phyloP scores from a whole-genome alignment of 169 alveolate genomes.

The Eimeria tenella region DNA sequence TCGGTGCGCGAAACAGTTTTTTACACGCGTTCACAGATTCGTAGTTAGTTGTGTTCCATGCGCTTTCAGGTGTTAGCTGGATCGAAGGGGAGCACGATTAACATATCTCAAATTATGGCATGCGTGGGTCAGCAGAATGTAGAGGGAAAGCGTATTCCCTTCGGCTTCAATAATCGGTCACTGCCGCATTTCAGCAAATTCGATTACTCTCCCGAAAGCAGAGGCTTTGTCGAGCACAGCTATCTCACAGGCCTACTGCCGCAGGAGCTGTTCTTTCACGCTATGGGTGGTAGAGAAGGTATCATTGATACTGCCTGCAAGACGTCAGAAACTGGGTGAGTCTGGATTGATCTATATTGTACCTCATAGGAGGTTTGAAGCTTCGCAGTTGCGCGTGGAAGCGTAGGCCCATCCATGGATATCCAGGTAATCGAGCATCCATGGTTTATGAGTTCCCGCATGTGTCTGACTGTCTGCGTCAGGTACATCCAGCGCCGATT shows the following conservation, averaged over 20 bases:
- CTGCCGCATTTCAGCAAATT: conserved; percentile 99
- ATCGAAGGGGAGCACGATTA: conserved; percentile 97
- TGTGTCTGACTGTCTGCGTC: neutral
- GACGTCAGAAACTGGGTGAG: conserved; percentile 99
- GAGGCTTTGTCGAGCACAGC: conserved; percentile 99
- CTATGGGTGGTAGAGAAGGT: conserved; percentile 99
- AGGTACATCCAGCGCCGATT: conserved; percentile 98
- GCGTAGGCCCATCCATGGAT: neutral
- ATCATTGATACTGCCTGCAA: conserved; percentile 99
- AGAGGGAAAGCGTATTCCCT: conserved; percentile 99
- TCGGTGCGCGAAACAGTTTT: too few relatives aligned
- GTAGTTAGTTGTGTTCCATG: neutral
- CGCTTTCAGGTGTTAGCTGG: conserved; percentile 92
- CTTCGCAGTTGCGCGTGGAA: neutral
- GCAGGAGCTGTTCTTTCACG: conserved; percentile 99
- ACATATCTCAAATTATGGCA: conserved; percentile 98
- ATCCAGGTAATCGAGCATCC: neutral
- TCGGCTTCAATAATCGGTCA: conserved; percentile 98
- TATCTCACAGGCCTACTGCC: conserved; percentile 94
- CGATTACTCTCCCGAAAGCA: conserved; percentile 99
- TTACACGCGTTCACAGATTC: neutral
- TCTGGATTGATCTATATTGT: neutral
- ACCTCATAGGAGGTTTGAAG: neutral
- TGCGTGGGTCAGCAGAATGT: conserved; percentile 99
- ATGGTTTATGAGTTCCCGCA: neutral